These are phyloP conservation scores for Stephania japonica DNA, from an alignment of 164 flowering plant species.

Conservation along the genomic window DNA sequence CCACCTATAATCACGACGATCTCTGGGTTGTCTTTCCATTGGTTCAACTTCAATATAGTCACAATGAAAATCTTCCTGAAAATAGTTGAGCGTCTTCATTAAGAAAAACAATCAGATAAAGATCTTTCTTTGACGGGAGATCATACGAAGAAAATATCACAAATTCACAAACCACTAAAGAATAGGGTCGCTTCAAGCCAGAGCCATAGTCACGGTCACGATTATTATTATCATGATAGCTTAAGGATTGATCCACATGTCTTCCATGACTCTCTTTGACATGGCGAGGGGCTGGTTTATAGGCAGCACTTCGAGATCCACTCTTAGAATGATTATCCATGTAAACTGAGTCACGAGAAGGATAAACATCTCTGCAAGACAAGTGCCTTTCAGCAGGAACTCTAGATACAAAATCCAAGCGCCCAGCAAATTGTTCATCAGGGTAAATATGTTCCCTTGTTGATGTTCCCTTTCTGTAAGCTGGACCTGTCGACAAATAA, in stretches of 20 bases:
- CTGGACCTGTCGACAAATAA: constrained; percentile 8
- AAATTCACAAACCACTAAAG: constrained; percentile 12
- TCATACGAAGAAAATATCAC: not conserved
- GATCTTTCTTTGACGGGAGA: not conserved
- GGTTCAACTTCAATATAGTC: constrained; percentile 20
- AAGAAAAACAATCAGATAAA: not conserved
- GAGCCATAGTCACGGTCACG: constrained; percentile 23
- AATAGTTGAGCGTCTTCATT: constrained; percentile 3
- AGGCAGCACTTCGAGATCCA: constrained; percentile 14
- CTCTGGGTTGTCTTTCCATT: constrained; percentile 16
- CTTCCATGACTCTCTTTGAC: constrained; percentile 22
- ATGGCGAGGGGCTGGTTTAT: constrained; percentile 20
- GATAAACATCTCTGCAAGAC: constrained; percentile 17
- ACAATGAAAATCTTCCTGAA: constrained; percentile 26
- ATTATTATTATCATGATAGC: constrained; percentile 20
- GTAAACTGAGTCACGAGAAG: constrained; percentile 15
- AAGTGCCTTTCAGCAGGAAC: constrained; percentile 15
- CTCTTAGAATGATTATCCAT: constrained; percentile 12
- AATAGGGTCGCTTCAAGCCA: constrained; percentile 22
- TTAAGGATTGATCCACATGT: constrained; percentile 15
- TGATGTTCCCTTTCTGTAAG: constrained; percentile 18
- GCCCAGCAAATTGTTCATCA: constrained; percentile 16
- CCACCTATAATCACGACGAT: constrained; percentile 19
- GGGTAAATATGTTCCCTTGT: constrained; percentile 17
- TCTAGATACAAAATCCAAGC: constrained; percentile 16